Conservation (phyloP, 371 early-diverging fungal genomes). For the Mortierella sp. region DNA sequence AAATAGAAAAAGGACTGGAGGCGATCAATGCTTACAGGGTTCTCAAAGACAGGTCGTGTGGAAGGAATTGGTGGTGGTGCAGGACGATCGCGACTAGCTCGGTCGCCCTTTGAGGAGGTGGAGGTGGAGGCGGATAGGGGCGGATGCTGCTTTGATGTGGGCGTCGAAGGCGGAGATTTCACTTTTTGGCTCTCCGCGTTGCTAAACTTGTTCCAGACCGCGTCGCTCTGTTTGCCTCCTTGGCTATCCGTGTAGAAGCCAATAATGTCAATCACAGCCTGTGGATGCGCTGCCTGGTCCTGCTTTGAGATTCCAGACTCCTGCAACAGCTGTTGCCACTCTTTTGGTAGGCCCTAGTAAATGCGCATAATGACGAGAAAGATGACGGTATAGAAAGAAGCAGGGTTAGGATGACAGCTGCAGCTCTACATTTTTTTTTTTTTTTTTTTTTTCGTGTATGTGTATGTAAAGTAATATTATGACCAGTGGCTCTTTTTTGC, state of each 20-base stretch:
- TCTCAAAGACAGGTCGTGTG: constrained; percentile 32
- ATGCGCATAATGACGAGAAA: background rate
- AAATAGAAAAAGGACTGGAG: background rate
- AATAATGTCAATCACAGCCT: constrained; percentile 93
- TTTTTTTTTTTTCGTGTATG: background rate
- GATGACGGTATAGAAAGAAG: too few species aligned
- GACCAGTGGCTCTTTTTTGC: constrained; percentile 2
- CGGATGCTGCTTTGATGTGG: background rate
- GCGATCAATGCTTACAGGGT: constrained; percentile 30
- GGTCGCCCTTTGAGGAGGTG: constrained; percentile 3
- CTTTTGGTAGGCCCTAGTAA: constrained; percentile 85
- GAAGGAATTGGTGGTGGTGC: constrained; percentile 19
- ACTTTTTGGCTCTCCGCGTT: constrained; percentile 22
- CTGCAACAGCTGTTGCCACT: constrained; percentile 89
- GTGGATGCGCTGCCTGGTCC: constrained; percentile 93
- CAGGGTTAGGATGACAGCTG: background rate
- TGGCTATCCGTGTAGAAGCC: constrained; percentile 86
- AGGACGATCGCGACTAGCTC: constrained; percentile 9
- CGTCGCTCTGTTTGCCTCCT: constrained; percentile 67
- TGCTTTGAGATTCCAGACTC: constrained; percentile 93
- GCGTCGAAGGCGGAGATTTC: too few species aligned
- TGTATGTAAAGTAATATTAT: constrained; percentile 1
- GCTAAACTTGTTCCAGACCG: constrained; percentile 90
- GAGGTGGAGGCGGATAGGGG: background rate
- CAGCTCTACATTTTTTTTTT: background rate